These are phyloP conservation scores for Didymella sp. DNA, from an alignment of 2,329 filamentous ascomycete genomes.

Conservation along the genomic window DNA sequence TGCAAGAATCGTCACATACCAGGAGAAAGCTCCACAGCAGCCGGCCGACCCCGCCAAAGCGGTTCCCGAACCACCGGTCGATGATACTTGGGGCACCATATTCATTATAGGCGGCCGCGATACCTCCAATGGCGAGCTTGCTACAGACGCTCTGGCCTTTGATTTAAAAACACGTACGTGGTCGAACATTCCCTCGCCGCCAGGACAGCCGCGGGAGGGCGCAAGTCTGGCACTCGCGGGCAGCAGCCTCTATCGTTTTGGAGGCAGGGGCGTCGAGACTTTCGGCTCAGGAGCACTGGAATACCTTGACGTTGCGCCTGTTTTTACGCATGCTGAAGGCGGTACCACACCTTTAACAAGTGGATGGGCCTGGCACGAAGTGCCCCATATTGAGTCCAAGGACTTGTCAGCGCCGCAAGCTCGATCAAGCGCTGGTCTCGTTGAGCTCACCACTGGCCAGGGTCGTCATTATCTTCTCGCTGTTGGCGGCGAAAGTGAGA, in stretches of 20 bases:
- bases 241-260: conserved; percentile 57
- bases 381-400: conserved; percentile 26
- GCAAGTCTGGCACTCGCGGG: conserved; percentile 55
- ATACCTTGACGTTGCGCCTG: conserved; percentile 43
- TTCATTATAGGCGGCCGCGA: conserved; percentile 59
- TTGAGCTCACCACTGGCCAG: conserved; percentile 59
- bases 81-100: conserved; percentile 57
- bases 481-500: conserved; percentile 54
- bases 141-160: conserved; percentile 61
- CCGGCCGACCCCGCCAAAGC: conserved; percentile 51
- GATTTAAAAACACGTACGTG: conserved; percentile 58
- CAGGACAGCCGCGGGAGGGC: conserved; percentile 47
- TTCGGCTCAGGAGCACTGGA: conserved; percentile 32
- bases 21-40: conserved; percentile 48
- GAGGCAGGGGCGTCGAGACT: conserved; percentile 41
- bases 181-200: conserved; percentile 58
- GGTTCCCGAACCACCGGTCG: conserved; percentile 51
- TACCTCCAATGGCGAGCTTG: conserved; percentile 27
- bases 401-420: conserved; percentile 46
- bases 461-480: conserved; percentile 62
- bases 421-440: conserved; percentile 54
- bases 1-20: conserved; percentile 40
- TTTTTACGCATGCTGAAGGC: conserved; percentile 46
- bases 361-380: conserved; percentile 45
- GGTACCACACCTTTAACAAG: conserved; percentile 45